Percentiles rank a stretch among this genome's conserved stretches.
phyloP scores from a whole-genome alignment of 2,329 filamentous ascomycete species.

The Ceratocystis destructans region DNA sequence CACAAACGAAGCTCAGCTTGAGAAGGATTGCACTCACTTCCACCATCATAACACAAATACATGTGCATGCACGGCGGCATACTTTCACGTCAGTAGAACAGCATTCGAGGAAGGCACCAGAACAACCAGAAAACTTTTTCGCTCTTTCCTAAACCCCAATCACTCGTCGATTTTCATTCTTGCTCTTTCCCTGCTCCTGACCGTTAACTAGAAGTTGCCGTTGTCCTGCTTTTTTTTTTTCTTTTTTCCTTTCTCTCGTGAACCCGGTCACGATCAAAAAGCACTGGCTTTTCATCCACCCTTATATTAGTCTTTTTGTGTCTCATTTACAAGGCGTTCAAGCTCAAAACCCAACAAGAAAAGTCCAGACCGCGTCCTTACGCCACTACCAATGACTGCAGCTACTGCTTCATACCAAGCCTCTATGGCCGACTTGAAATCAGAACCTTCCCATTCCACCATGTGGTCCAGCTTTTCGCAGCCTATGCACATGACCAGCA shows the following conservation, averaged over 20 bases:
- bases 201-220: background rate
- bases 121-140: background rate
- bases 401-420: slow-evolving; percentile 17
- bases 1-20: background rate
- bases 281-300: background rate
- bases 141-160: background rate
- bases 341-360: background rate
- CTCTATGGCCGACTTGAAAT: slow-evolving; percentile 48
- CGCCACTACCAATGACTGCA: slow-evolving; percentile 14
- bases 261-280: background rate
- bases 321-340: background rate
- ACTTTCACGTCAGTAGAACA: background rate
- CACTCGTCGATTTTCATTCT: slow-evolving; percentile 15
- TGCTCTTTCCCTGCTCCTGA: background rate
- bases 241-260: background rate
- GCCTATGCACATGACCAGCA: slow-evolving; percentile 37
- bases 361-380: background rate
- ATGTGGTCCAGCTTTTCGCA: slow-evolving; percentile 47
- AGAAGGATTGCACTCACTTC: background rate
- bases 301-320: background rate
- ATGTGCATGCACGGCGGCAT: background rate
- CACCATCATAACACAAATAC: background rate
- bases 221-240: background rate
- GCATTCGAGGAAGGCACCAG: background rate
- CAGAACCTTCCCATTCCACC: slow-evolving; percentile 42